Evolutionary conservation across 2,329 filamentous ascomycete species (phyloP).

Genomic region (Alternaria viburni): DNA sequence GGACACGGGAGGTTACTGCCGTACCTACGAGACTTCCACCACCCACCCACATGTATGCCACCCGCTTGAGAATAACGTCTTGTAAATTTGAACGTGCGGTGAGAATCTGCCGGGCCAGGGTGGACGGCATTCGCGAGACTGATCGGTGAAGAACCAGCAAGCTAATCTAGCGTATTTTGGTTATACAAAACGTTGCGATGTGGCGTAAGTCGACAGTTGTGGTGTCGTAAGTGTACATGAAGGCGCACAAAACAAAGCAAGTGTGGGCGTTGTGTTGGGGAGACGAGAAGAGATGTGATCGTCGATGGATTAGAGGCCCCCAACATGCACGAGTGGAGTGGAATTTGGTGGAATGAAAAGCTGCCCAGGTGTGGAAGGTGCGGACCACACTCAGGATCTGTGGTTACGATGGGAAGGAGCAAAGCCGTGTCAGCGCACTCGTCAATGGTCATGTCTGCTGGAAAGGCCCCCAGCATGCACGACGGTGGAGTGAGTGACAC

Average conservation of each 20-base stretch:
- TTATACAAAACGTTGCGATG: neutral
- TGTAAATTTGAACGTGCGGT: neutral
- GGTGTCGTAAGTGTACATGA: neutral
- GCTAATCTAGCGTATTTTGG: neutral
- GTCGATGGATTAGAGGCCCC: neutral
- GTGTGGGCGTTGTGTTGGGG: neutral
- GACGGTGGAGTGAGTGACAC: neutral
- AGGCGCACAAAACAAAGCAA: neutral
- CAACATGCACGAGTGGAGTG: neutral
- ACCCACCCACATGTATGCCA: no score
- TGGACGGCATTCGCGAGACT: neutral
- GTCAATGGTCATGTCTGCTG: no score
- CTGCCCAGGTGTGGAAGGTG: no score
- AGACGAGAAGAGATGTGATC: neutral
- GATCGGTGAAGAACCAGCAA: neutral
- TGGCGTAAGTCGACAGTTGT: neutral
- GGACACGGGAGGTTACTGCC: neutral
- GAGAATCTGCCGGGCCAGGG: neutral
- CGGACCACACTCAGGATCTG: no score
- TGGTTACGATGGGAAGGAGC: no score
- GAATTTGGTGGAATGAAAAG: no score
- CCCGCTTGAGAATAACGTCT: no score
- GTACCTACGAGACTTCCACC: neutral
- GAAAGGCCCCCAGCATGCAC: neutral
- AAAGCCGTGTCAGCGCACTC: no score